Conservation (phyloP, 176 grass and related monocot genomes). For the Sorghum bicolor region Sorghum_bicolor_NCBIv3 NC_012877.2:1884501-1885000, state of each 20-base stretch:
- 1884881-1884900: conserved; percentile 70
- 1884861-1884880: not conserved
- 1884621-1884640: not conserved
- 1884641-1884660: not conserved
- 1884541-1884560: not conserved
- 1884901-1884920: conserved; percentile 56
- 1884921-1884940: conserved; percentile 68
- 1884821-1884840: not conserved
- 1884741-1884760: no score
- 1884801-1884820: not conserved
- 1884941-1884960: conserved; percentile 82
- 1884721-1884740: not conserved
- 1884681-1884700: not conserved
- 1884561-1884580: not conserved
- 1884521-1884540: not conserved
- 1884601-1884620: not conserved
- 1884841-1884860: no score
- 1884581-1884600: not conserved
- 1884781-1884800: not conserved
- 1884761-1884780: not conserved
- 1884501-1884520: not conserved
- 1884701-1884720: no score
- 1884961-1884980: conserved; percentile 64
- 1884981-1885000: not conserved
- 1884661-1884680: not conserved